Conservation (phyloP, 2,329 filamentous ascomycete genomes). For the Paramyrothecium roridum region DNA sequence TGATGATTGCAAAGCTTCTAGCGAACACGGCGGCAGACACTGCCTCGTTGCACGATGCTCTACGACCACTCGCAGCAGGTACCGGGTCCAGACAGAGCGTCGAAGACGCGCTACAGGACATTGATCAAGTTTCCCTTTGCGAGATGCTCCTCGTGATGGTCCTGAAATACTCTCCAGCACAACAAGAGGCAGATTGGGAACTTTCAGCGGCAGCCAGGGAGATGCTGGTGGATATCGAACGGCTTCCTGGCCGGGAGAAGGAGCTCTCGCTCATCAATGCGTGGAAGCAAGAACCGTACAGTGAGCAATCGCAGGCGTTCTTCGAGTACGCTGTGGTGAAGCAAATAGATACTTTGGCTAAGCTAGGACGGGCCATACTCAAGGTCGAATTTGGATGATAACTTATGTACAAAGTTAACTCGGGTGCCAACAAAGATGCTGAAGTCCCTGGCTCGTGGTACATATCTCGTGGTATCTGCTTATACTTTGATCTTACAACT, state of each 20-base stretch:
- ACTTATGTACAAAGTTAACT: not conserved
- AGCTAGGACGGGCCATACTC: constrained; percentile 41
- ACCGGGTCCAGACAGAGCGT: constrained; percentile 16
- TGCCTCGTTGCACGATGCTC: constrained; percentile 18
- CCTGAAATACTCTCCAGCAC: constrained; percentile 35
- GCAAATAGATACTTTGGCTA: constrained; percentile 43
- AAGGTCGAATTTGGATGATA: constrained; percentile 31
- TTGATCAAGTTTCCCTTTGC: constrained; percentile 51
- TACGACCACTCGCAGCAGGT: constrained; percentile 18
- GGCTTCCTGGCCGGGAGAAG: constrained; percentile 40
- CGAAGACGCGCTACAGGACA: constrained; percentile 31
- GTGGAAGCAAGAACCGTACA: constrained; percentile 39
- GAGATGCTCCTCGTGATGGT: constrained; percentile 51
- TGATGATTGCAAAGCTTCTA: constrained; percentile 50
- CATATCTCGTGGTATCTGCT: too few relatives aligned
- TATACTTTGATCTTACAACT: too few relatives aligned
- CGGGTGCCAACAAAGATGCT: not conserved
- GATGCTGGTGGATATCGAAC: constrained; percentile 47
- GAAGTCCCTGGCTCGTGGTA: too few relatives aligned
- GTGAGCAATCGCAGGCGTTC: constrained; percentile 38
- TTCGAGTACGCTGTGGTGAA: constrained; percentile 47
- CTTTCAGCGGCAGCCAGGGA: constrained; percentile 38
- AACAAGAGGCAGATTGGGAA: constrained; percentile 43
- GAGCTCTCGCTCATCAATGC: constrained; percentile 39
- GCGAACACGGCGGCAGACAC: constrained; percentile 43